Conservation (phyloP, 345 rosid species). For the Geranium rotundifolium region DNA sequence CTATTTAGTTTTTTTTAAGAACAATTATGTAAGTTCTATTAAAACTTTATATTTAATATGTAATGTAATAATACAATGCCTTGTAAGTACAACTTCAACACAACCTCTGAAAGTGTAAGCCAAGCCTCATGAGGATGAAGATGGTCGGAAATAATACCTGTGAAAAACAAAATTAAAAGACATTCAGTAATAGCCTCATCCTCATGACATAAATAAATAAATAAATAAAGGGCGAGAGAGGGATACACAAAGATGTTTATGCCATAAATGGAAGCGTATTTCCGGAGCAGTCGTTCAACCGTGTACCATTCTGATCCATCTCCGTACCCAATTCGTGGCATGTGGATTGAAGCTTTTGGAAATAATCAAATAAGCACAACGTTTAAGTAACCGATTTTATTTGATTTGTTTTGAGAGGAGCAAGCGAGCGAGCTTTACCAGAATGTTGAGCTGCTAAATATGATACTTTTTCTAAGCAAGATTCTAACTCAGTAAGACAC, state of each 20-base stretch:
- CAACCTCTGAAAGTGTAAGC: no score
- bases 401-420: no score
- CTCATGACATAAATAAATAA: not conserved
- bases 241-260: constrained; percentile 58
- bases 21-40: no score
- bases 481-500: constrained; percentile 62
- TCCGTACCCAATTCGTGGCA: constrained; percentile 79
- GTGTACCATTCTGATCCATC: constrained; percentile 80
- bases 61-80: no score
- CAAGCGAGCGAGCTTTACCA: no score
- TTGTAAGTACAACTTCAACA: no score
- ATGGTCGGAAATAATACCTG: constrained; percentile 61
- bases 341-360: constrained; percentile 60
- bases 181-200: not conserved
- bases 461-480: constrained; percentile 58
- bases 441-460: constrained; percentile 60
- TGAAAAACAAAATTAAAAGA: not conserved
- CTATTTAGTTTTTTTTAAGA: no score
- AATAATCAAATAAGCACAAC: not conserved
- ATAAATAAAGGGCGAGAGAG: not conserved
- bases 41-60: no score
- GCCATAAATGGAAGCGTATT: constrained; percentile 59
- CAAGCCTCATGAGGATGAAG: constrained; percentile 26
- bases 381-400: no score
- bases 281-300: constrained; percentile 73